A percentile compares a stretch with the other conserved stretches of the same genome.
These are phyloP conservation scores for Cavenderia fasciculata DNA, from an alignment of 78 protist genomes.

Conservation along the genomic window DNA sequence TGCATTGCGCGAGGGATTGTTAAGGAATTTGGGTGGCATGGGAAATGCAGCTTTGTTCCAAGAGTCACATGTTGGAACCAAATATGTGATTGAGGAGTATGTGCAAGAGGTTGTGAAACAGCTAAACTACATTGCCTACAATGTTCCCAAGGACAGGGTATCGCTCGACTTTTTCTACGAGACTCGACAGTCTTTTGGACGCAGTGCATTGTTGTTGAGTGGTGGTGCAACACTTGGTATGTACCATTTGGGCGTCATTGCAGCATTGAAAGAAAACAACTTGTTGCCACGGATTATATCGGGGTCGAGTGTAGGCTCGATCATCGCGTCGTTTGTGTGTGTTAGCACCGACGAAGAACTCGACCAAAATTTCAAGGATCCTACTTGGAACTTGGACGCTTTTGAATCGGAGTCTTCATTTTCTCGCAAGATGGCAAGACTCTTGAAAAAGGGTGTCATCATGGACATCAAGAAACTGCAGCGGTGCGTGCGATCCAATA, in stretches of 20 bases:
- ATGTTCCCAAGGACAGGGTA: not conserved
- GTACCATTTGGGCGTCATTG: slow-evolving; percentile 88
- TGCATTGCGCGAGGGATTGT: slow-evolving; percentile 13
- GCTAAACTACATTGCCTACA: not conserved
- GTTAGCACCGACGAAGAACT: slow-evolving; percentile 23
- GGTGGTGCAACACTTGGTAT: slow-evolving; percentile 84
- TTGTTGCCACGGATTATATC: slow-evolving; percentile 83
- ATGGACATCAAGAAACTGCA: slow-evolving; percentile 76
- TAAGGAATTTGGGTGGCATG: slow-evolving; percentile 76
- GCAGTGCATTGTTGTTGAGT: slow-evolving; percentile 81
- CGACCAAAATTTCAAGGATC: not conserved
- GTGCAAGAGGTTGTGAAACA: slow-evolving; percentile 49
- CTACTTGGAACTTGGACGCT: not conserved
- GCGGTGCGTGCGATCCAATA: slow-evolving; percentile 28
- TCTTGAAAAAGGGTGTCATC: slow-evolving; percentile 44
- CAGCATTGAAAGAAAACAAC: slow-evolving; percentile 41
- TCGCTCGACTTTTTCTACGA: slow-evolving; percentile 47
- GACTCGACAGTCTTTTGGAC: slow-evolving; percentile 78
- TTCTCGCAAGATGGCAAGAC: not conserved
- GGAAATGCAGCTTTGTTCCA: slow-evolving; percentile 52
- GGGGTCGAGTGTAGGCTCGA: slow-evolving; percentile 73
- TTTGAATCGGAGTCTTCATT: slow-evolving; percentile 1
- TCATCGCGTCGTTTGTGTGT: slow-evolving; percentile 64
- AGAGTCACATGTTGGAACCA: slow-evolving; percentile 61
- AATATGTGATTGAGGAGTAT: slow-evolving; percentile 78